Conservation (phyloP, 2,329 filamentous ascomycete genomes). For the Cladosporium sp. region DNA sequence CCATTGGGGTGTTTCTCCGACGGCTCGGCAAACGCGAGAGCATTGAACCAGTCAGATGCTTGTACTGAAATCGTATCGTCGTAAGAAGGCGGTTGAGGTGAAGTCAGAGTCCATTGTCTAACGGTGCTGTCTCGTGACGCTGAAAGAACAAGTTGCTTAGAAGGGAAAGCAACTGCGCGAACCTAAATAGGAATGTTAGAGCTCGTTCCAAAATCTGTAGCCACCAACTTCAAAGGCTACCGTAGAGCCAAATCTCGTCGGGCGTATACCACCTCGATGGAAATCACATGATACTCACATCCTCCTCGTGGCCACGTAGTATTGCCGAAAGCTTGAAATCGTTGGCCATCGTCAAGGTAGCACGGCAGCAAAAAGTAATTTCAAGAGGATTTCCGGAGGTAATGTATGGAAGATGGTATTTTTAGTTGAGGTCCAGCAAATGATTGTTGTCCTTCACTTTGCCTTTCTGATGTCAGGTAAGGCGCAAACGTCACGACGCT, state of each 20-base stretch:
- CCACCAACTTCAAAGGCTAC: too few species aligned
- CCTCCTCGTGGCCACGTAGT: constrained; percentile 83
- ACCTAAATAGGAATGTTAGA: constrained; percentile 55
- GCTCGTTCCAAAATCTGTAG: background rate
- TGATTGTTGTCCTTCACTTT: too few species aligned
- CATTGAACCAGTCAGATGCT: constrained; percentile 83
- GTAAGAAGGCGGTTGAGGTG: constrained; percentile 64
- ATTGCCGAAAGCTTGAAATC: constrained; percentile 93
- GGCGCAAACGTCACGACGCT: too few species aligned
- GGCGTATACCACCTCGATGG: too few species aligned
- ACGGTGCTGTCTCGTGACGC: constrained; percentile 91
- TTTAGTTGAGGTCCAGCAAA: too few species aligned
- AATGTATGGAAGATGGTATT: too few species aligned
- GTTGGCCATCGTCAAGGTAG: constrained; percentile 50
- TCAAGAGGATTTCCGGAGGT: too few species aligned
- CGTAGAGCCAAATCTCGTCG: too few species aligned
- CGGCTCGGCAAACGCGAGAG: constrained; percentile 70
- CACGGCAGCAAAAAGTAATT: too few species aligned
- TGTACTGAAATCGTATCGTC: constrained; percentile 75
- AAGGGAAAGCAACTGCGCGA: constrained; percentile 76
- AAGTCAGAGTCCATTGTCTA: constrained; percentile 72
- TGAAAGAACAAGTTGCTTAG: constrained; percentile 68
- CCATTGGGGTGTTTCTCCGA: constrained; percentile 68
- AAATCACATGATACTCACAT: constrained; percentile 58
- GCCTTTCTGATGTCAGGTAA: too few species aligned